A percentile compares a stretch with the other conserved stretches of the same genome.
phyloP scores from a whole-genome alignment of 2,329 filamentous ascomycete genomes.

The Beauveria asiatica region DNA sequence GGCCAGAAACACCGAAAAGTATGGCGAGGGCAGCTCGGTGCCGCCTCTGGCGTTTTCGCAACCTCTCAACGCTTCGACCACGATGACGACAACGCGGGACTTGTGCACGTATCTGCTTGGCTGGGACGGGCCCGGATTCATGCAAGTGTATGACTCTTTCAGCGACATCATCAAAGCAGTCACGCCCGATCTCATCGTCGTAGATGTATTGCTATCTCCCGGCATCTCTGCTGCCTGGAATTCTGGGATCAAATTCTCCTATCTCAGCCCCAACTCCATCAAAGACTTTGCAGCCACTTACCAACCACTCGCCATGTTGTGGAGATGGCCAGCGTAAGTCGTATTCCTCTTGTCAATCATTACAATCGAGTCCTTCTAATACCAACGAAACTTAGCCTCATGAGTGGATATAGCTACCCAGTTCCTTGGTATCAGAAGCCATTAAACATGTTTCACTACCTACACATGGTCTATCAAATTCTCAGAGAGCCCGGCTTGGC shows the following conservation, averaged over 20 bases:
- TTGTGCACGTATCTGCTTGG: conserved; percentile 19
- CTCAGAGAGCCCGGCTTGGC: conserved; percentile 13
- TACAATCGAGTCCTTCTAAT: neutral
- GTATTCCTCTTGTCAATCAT: neutral
- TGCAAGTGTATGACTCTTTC: conserved; percentile 29
- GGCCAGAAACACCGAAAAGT: neutral
- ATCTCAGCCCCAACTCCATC: conserved; percentile 37
- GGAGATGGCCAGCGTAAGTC: conserved; percentile 29
- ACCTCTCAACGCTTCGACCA: conserved; percentile 14
- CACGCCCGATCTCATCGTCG: conserved; percentile 30
- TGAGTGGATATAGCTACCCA: conserved; percentile 36
- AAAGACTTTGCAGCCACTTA: conserved; percentile 29
- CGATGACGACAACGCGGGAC: conserved; percentile 24
- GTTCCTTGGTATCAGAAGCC: conserved; percentile 34
- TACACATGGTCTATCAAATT: conserved; percentile 19
- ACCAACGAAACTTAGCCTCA: conserved; percentile 23
- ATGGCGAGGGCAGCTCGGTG: neutral
- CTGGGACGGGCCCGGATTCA: conserved; percentile 27
- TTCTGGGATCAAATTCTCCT: conserved; percentile 23
- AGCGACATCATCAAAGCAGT: conserved; percentile 28
- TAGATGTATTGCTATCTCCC: conserved; percentile 36
- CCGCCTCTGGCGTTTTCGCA: conserved; percentile 9
- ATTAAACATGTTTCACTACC: conserved; percentile 31
- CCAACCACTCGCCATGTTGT: conserved; percentile 29
- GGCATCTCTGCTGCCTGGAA: conserved; percentile 34